Evolutionary conservation across 2,329 filamentous ascomycete species (phyloP), one percentile per base, ranked within the genome.

Genomic region (Neoarthrinium moseri): DNA sequence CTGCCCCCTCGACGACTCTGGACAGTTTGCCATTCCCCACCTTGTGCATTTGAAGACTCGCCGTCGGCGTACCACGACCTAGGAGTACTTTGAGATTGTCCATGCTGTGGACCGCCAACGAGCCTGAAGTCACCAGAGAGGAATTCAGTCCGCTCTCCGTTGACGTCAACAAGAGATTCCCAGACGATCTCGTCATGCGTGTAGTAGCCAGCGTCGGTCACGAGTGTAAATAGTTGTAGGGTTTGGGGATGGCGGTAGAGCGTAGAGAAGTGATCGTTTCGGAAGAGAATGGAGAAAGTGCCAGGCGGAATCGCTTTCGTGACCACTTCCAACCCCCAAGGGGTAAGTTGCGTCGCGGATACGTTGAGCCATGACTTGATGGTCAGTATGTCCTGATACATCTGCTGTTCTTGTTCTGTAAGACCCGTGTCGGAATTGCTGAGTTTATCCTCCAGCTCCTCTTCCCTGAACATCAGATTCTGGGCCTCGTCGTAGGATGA

Each of bases 251-350:
- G 90, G 50, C 91, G 89, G 67, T 95, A 96, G 0, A 99, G 67
- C 0, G 92, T 97, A 33, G 90, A 91, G 61, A 99, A 99, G 63
- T 99, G 94, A 60, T 99, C 92, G 58, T 99, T 99, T 21, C 94
- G 83, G 71, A 99, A 99, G 2, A 99, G 69, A 40, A 99, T 97
- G 0, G 89, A 89, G 51, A 96, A 81, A 1, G 87, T 83, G 2
- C 91, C 92, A 1, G 90, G 86, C 11, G 78, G 71, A 47, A 96
- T 77, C 5, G 79, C 83, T 41, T 81, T 80, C 1, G 77, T 78
- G 30, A 97, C 84, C 2, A 87, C 80, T 30, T 87, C 79, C 3
- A 99, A 75, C 0, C 94, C 94, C 65, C 86, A 87, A 0, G 81
- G 73, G 0, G 94, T 96, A 18, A 99, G 72, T 58, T 99, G 94